Evolutionary conservation across 1,284 basidiomycete genomes (phyloP).

Genomic region (Lentinus polychrous): DNA sequence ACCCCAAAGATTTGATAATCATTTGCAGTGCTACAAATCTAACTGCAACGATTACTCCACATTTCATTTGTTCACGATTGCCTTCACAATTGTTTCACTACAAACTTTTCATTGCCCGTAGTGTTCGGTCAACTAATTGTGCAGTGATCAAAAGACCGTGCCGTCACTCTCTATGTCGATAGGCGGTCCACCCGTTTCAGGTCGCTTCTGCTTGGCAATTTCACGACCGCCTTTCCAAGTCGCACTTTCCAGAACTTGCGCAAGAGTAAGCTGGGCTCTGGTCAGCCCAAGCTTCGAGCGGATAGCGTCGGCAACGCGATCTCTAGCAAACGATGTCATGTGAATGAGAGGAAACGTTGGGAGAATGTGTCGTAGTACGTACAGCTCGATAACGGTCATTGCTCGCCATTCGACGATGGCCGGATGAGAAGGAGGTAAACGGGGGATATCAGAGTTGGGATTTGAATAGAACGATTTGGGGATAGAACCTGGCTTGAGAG

Average conservation of each 20-base stretch:
- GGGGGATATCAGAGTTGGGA: conserved; percentile 47
- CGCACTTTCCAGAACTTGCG: conserved; percentile 88
- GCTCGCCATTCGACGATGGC: conserved; percentile 96
- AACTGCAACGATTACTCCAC: no score
- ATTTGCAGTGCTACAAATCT: no score
- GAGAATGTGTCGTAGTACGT: conserved; percentile 22
- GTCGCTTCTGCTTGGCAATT: conserved; percentile 77
- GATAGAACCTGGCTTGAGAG: conserved; percentile 46
- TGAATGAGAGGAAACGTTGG: neutral
- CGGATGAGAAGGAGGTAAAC: conserved; percentile 69
- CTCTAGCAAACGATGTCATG: conserved; percentile 39
- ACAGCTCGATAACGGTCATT: conserved; percentile 89
- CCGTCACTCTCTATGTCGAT: conserved; percentile 85
- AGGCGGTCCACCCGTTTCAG: conserved; percentile 74
- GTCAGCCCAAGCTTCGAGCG: conserved; percentile 50
- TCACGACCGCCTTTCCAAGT: conserved; percentile 96
- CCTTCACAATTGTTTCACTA: no score
- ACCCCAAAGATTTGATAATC: no score
- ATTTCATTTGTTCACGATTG: neutral
- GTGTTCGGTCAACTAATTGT: neutral
- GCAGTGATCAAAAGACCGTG: conserved; percentile 71
- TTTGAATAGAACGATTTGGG: conserved; percentile 36
- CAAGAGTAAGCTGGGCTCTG: conserved; percentile 52
- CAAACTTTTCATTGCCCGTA: no score
- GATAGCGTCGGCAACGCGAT: conserved; percentile 72